Evolutionary conservation across 306 rosid species (phyloP).

Genomic region (Pterocarpus macrocarpus): DNA sequence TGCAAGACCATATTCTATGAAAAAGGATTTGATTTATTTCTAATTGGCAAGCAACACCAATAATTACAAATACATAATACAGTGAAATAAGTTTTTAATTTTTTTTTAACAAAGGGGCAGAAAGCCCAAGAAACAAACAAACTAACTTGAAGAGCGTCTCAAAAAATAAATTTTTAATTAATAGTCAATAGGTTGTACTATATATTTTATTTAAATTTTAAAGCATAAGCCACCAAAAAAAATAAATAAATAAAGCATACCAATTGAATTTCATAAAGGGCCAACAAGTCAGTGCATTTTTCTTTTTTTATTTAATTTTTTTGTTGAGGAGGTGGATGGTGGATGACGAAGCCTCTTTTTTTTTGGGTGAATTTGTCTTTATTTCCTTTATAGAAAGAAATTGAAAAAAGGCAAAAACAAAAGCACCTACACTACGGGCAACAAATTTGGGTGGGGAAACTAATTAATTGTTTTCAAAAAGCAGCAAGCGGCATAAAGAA

Average conservation of each 20-base stretch:
- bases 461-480: conserved; percentile 49
- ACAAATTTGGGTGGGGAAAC: conserved; percentile 51
- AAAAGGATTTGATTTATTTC: no score
- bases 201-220: no score
- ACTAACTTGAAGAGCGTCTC: no score
- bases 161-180: no score
- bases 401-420: not conserved
- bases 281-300: not conserved
- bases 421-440: conserved; percentile 18
- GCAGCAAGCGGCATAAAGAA: conserved; percentile 60
- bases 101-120: no score
- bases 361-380: conserved; percentile 27
- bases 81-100: no score
- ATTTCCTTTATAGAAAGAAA: conserved; percentile 11
- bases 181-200: no score
- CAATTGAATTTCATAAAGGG: not conserved
- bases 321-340: conserved; percentile 1
- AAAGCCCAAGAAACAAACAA: no score
- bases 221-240: no score
- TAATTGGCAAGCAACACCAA: no score
- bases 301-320: not conserved
- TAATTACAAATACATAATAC: no score
- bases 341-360: conserved; percentile 26
- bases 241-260: not conserved
- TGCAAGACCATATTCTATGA: no score